These are phyloP conservation scores for Thuja plicata DNA, from an alignment of 83 land plant genomes.

Conservation along the genomic window DNA sequence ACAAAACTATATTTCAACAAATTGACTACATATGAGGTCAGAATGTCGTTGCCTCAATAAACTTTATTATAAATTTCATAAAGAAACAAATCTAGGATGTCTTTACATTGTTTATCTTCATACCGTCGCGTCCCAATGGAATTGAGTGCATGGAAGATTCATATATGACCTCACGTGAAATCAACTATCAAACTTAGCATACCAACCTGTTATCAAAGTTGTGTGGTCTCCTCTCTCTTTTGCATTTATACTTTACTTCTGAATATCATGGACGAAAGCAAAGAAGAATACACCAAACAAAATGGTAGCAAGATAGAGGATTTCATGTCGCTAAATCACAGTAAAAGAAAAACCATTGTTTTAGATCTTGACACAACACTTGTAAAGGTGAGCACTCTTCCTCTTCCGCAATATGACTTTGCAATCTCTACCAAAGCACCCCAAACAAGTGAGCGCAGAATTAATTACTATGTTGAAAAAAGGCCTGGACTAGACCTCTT, in stretches of 20 bases:
- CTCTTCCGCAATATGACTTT: background rate
- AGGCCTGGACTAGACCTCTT: background rate
- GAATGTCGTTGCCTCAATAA: background rate
- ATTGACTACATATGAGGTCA: background rate
- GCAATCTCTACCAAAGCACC: background rate
- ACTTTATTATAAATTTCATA: too few species aligned
- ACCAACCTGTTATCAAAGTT: too few species aligned
- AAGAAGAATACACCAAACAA: background rate
- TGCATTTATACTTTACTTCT: background rate
- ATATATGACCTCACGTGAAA: background rate
- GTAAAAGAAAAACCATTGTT: background rate
- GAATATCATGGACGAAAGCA: background rate
- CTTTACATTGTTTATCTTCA: background rate
- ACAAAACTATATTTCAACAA: too few species aligned
- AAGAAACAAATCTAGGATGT: too few species aligned
- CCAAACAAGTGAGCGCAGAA: background rate
- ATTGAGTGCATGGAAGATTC: background rate
- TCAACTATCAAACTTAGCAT: too few species aligned
- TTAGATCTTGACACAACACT: background rate
- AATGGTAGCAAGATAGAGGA: background rate
- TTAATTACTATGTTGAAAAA: background rate
- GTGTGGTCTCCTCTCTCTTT: too few species aligned
- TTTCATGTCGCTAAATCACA: background rate
- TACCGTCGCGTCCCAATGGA: background rate
- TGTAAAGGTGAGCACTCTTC: background rate